A percentile compares a stretch with the other conserved stretches of the same genome.
These are phyloP conservation scores for Nectriaceae sp. DNA, from an alignment of 2,329 filamentous ascomycete species.

Conservation along the genomic window DNA sequence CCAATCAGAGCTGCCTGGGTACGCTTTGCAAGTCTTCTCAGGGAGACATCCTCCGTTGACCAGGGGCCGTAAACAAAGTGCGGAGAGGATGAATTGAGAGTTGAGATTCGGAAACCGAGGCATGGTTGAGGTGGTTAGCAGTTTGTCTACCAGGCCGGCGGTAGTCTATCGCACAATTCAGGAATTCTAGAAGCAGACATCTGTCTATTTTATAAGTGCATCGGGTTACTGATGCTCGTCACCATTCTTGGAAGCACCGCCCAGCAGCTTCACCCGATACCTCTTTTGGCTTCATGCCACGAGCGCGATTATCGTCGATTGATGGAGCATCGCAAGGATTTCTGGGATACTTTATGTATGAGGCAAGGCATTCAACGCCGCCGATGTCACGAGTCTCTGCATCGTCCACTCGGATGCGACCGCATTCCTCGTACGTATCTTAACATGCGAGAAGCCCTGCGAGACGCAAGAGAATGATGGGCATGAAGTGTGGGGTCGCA, in stretches of 20 bases:
- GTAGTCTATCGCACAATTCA: too few relatives aligned
- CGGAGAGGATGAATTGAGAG: constrained; percentile 3
- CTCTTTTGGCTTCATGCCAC: too few relatives aligned
- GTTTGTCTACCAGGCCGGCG: too few relatives aligned
- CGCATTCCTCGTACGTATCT: constrained; percentile 18
- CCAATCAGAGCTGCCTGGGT: constrained; percentile 48
- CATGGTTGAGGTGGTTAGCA: constrained; percentile 18
- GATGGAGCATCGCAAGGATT: too few relatives aligned
- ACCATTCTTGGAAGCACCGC: too few relatives aligned
- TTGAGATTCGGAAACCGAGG: neutral
- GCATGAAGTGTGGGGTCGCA: neutral
- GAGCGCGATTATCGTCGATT: too few relatives aligned
- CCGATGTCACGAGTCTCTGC: constrained; percentile 4
- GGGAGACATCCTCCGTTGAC: constrained; percentile 2
- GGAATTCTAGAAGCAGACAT: too few relatives aligned
- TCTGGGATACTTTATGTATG: too few relatives aligned
- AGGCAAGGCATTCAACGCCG: too few relatives aligned
- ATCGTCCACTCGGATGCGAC: neutral
- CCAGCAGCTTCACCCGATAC: too few relatives aligned
- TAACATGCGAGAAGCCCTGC: constrained; percentile 1
- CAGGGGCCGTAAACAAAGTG: constrained; percentile 1
- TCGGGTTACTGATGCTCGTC: too few relatives aligned
- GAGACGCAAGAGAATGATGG: neutral
- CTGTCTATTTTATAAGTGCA: too few relatives aligned
- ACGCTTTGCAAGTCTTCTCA: constrained; percentile 44